phyloP scores from a whole-genome alignment of 2,329 filamentous ascomycete genomes.

The Pleoardoris graminearum region DNA sequence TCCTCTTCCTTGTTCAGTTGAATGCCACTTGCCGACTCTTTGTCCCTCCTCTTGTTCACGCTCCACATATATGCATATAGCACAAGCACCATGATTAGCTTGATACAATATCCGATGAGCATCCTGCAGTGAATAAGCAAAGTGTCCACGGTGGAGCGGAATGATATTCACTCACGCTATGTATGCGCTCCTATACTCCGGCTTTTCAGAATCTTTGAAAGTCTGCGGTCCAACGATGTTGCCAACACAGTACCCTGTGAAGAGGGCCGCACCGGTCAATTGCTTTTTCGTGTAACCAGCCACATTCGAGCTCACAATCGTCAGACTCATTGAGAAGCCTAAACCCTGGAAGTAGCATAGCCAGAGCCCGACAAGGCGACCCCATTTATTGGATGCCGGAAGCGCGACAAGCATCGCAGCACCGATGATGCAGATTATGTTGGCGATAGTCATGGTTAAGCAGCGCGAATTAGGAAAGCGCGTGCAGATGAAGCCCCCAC shows the following conservation, averaged over 20 bases:
- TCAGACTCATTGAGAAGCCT: constrained; percentile 58
- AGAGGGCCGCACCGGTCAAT: constrained; percentile 55
- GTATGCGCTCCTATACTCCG: constrained; percentile 55
- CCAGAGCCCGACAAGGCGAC: constrained; percentile 60
- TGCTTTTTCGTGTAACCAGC: constrained; percentile 61
- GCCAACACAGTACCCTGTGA: constrained; percentile 59
- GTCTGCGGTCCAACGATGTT: constrained; percentile 61
- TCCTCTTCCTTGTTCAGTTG: constrained; percentile 48
- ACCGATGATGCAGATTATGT: constrained; percentile 59
- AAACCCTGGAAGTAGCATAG: constrained; percentile 60
- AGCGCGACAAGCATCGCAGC: constrained; percentile 57
- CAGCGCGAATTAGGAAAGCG: constrained; percentile 58
- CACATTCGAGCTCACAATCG: constrained; percentile 58
- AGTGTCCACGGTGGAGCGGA: background rate
- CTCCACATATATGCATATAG: constrained; percentile 61
- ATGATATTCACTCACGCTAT: constrained; percentile 43
- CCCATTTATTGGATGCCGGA: constrained; percentile 58
- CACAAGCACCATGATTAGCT: constrained; percentile 54
- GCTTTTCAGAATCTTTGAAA: constrained; percentile 55
- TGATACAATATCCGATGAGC: constrained; percentile 59
- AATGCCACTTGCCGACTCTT: constrained; percentile 45
- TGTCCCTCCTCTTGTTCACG: constrained; percentile 59
- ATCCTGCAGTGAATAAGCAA: constrained; percentile 46
- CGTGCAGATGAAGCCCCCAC: constrained; percentile 51
- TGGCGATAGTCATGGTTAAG: constrained; percentile 60